A percentile compares a stretch with the other conserved stretches of the same genome.
These are phyloP conservation scores for Aspergillus tubingensis DNA, from an alignment of 2,329 filamentous ascomycete genomes.

Conservation along the genomic window DNA sequence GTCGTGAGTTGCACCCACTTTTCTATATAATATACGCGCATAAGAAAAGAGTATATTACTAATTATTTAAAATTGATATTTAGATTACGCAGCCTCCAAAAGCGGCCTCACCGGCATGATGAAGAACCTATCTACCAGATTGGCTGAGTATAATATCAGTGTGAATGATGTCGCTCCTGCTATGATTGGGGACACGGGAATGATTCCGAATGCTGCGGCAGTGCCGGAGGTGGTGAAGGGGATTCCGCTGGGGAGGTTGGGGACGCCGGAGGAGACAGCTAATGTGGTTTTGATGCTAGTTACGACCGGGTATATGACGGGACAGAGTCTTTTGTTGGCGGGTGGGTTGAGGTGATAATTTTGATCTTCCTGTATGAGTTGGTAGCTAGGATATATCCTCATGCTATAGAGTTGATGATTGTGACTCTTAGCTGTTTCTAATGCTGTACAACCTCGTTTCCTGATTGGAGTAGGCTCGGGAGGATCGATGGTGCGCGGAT, in stretches of 20 bases:
- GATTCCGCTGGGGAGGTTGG: conserved; percentile 61
- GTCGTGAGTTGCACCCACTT: conserved; percentile 39
- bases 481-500: too few relatives aligned
- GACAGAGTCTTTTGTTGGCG: conserved; percentile 56
- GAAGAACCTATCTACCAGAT: conserved; percentile 62
- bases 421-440: too few relatives aligned
- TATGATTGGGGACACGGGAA: conserved; percentile 66
- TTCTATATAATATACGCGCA: too few relatives aligned
- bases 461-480: too few relatives aligned
- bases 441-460: too few relatives aligned
- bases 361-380: rapidly evolving
- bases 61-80: not conserved
- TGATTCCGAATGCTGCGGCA: conserved; percentile 63
- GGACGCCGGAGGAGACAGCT: conserved; percentile 61
- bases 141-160: conserved; percentile 63
- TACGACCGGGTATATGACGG: conserved; percentile 62
- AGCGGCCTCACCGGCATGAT: conserved; percentile 66
- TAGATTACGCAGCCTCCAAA: conserved; percentile 60
- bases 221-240: conserved; percentile 61
- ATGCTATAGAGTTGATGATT: too few relatives aligned
- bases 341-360: conserved; percentile 54
- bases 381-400: too few relatives aligned
- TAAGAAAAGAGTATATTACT: too few relatives aligned
- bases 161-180: conserved; percentile 69
- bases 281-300: conserved; percentile 63